Conservation (phyloP, 257 asterid genomes). For the Ilex asprella region DNA sequence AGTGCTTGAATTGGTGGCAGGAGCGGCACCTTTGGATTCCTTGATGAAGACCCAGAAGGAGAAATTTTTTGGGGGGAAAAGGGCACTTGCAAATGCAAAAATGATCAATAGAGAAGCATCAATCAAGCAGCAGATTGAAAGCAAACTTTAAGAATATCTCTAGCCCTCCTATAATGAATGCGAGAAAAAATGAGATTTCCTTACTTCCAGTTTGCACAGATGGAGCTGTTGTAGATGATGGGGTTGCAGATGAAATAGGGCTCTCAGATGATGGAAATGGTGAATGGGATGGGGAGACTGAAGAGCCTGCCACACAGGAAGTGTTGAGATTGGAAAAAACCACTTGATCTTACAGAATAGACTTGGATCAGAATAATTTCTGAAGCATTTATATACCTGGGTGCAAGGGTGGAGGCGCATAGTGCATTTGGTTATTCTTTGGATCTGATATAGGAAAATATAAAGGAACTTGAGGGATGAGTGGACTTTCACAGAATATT, state of each 20-base stretch:
- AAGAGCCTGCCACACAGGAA: constrained; percentile 26
- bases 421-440: constrained; percentile 20
- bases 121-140: constrained; percentile 14
- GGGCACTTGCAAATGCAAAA: constrained; percentile 47
- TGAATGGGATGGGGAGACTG: constrained; percentile 26
- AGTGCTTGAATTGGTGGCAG: constrained; percentile 47
- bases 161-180: constrained; percentile 8
- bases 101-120: constrained; percentile 23
- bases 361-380: background rate
- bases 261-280: constrained; percentile 23
- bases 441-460: constrained; percentile 24
- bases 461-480: constrained; percentile 16
- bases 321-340: constrained; percentile 6
- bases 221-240: constrained; percentile 36
- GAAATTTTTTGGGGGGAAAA: constrained; percentile 39
- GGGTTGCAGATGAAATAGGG: constrained; percentile 32
- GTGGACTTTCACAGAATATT: constrained; percentile 7
- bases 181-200: constrained; percentile 17
- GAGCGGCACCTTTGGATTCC: constrained; percentile 41
- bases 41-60: constrained; percentile 38
- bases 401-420: constrained; percentile 27
- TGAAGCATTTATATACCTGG: constrained; percentile 20
- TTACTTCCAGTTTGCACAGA: constrained; percentile 35
- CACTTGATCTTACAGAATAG: background rate
- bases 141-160: constrained; percentile 6